Conservation (phyloP, 2,329 filamentous ascomycete species). For the Talaromyces albobiverticillius region DNA sequence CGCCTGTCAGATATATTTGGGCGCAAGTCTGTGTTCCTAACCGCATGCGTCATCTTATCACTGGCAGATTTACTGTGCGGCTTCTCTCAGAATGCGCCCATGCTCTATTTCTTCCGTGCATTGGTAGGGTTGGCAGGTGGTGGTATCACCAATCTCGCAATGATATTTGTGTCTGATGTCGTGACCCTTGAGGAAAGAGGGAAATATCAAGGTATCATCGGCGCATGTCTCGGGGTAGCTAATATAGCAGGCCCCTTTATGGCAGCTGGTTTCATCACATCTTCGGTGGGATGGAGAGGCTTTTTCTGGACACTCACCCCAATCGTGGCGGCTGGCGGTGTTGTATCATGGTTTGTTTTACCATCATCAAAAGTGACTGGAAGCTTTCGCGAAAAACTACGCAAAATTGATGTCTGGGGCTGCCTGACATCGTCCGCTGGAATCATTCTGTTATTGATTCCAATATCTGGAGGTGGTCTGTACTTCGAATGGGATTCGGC, state of each 20-base stretch:
- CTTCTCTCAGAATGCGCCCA: conserved; percentile 52
- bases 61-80: conserved; percentile 60
- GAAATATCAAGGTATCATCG: conserved; percentile 51
- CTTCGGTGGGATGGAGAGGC: conserved; percentile 42
- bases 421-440: conserved; percentile 53
- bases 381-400: conserved; percentile 47
- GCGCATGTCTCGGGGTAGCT: conserved; percentile 43
- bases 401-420: conserved; percentile 59
- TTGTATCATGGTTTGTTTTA: conserved; percentile 50
- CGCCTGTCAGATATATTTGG: conserved; percentile 61
- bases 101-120: conserved; percentile 61
- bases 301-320: conserved; percentile 55
- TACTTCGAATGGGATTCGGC: conserved; percentile 57
- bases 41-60: conserved; percentile 51
- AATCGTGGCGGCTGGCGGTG: conserved; percentile 46
- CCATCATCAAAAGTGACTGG: conserved; percentile 48
- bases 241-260: conserved; percentile 50
- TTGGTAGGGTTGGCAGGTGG: conserved; percentile 60
- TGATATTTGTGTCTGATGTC: conserved; percentile 62
- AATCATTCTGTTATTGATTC: conserved; percentile 62
- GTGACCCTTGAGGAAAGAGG: conserved; percentile 59
- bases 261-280: conserved; percentile 43
- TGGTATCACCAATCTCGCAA: conserved; percentile 57
- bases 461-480: conserved; percentile 59
- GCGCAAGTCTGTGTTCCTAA: conserved; percentile 57